Base-by-base conservation (phyloP, 768 basidiomycete genomes). In the Rhodosporidiobolus odoratus region DNA sequence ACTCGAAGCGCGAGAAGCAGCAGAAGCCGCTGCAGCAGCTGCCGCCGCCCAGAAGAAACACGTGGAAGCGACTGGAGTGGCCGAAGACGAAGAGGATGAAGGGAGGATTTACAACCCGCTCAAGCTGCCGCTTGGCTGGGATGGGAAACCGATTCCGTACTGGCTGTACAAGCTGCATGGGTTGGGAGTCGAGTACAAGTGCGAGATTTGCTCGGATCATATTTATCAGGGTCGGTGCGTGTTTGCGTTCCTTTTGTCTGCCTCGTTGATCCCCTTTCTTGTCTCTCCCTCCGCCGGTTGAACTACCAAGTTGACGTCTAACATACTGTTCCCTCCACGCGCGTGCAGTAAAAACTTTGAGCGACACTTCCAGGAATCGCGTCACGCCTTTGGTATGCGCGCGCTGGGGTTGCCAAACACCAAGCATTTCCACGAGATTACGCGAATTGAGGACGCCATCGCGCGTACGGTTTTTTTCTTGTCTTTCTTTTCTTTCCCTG, bases 371-470 rank as follows among this genome's bases (percentile, higher is more conserved):
- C 92, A 94, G 85, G 96, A 98, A 83, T 90, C 92, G 35, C 84
- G 94, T 65, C 96, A 99, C 81, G 91, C 96, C 1, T 98, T 97
- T 75, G 96, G 94, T 32, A 96, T 99, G 92, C 88, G 92, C 58
- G 93, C 95, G 17, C 84, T 99, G 37, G 96, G 96, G 43, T 84
- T 99, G 66, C 96, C 96, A 2, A 97, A 97, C 75, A 98, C 95
- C 3, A 97, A 95, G 80, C 96, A 99, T 81, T 99, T 98, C 84
- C 93, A 96, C 78, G 96, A 96, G 80, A 97, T 99, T 69, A 98
- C 93, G 34, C 86, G 89, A 61, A 99, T 99, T 73, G 90, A 93
- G 77, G 96, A 99, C 82, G 96, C 94, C 0, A 86, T 99, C 65
- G 86, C 92, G 40, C 83, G 95, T 97, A 79, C 75, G 92, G 87